phyloP scores from a whole-genome alignment of 805 yeast species.

The Ogataea henricii region DNA sequence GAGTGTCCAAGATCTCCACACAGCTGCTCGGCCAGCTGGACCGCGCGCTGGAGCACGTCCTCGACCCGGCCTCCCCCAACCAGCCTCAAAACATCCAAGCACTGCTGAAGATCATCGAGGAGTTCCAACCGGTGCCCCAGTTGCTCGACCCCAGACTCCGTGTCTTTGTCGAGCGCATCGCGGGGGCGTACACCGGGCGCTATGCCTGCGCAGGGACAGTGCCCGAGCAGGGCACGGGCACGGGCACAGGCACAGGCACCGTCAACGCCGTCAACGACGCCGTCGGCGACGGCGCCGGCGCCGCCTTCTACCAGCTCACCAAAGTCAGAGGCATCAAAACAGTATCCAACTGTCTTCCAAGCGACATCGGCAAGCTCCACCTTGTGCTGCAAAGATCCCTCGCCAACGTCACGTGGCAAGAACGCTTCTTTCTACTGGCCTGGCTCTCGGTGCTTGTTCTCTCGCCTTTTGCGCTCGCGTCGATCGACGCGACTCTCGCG shows the following conservation, averaged over 20 bases:
- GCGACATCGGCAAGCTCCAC: constrained; percentile 55
- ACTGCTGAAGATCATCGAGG: constrained; percentile 38
- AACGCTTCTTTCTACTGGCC: constrained; percentile 51
- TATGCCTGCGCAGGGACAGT: not conserved
- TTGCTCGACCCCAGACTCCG: constrained; percentile 47
- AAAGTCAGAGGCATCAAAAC: constrained; percentile 69
- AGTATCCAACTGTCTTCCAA: constrained; percentile 58
- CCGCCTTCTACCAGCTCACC: constrained; percentile 57
- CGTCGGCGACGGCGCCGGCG: constrained; percentile 17
- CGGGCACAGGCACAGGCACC: too few species aligned
- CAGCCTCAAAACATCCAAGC: not conserved
- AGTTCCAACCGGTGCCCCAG: constrained; percentile 57
- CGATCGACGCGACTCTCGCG: constrained; percentile 38
- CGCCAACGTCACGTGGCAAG: constrained; percentile 43
- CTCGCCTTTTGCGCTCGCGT: constrained; percentile 69
- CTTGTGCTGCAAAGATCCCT: constrained; percentile 33
- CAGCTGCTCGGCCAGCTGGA: constrained; percentile 22
- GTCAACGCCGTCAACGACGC: too few species aligned
- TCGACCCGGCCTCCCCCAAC: not conserved
- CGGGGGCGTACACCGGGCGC: constrained; percentile 27
- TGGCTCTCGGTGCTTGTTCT: constrained; percentile 74
- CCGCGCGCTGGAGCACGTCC: constrained; percentile 9
- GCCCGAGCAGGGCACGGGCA: too few species aligned
- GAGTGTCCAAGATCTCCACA: constrained; percentile 32
- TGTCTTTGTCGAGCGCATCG: constrained; percentile 34